phyloP scores from a whole-genome alignment of 2,329 filamentous ascomycete species.

The Aspergillus tanneri region DNA sequence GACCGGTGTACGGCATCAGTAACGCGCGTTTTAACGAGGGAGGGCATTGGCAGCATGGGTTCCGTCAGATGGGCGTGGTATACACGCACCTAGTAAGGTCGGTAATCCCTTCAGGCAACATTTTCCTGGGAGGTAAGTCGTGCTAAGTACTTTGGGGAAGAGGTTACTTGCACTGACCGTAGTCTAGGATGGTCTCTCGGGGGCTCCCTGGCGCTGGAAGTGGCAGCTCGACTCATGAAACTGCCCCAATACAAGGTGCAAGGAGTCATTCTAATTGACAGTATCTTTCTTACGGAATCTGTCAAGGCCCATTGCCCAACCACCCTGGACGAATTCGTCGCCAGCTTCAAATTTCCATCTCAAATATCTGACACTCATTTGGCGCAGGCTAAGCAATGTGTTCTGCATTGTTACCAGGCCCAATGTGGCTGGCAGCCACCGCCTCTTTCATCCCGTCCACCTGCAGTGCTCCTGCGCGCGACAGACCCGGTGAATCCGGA shows the following conservation, averaged over 20 bases:
- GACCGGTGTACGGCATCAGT: conserved; percentile 10
- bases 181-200: conserved; percentile 9
- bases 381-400: conserved; percentile 2
- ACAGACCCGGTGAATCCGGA: background rate
- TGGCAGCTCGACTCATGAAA: conserved; percentile 10
- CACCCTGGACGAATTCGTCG: conserved; percentile 1
- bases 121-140: conserved; percentile 4
- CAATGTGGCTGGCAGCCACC: conserved; percentile 5
- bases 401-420: conserved; percentile 3
- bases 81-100: conserved; percentile 9
- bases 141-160: no score
- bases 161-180: background rate
- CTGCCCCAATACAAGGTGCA: conserved; percentile 7
- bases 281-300: background rate
- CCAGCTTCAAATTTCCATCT: conserved; percentile 1
- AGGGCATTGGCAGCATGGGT: conserved; percentile 9
- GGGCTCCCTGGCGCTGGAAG: conserved; percentile 9
- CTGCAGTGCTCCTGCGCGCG: conserved; percentile 3
- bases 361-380: background rate
- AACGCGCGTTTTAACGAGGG: conserved; percentile 1
- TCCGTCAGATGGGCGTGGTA: conserved; percentile 10
- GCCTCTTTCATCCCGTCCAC: background rate
- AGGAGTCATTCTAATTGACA: conserved; percentile 9
- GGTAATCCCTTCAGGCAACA: background rate
- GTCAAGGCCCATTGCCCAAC: conserved; percentile 3